Evolutionary conservation across 2,329 filamentous ascomycete species (phyloP).

Genomic region (Endocalyx cinctus): DNA sequence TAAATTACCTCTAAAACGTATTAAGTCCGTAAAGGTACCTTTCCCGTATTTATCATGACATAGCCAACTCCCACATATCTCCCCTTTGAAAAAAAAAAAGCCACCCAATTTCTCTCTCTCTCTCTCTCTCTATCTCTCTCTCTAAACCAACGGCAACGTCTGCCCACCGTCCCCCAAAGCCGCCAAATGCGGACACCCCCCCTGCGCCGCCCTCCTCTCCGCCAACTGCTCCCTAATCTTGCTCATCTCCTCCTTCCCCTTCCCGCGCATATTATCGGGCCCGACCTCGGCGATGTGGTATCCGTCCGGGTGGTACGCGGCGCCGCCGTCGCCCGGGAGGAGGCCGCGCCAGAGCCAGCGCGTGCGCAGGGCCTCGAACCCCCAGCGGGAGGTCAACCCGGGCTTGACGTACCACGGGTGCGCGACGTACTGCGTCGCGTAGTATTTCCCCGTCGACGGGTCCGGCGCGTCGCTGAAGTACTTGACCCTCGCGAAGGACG

Average conservation of each 20-base stretch:
- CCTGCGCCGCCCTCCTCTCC: not conserved
- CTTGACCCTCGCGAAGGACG: conserved; percentile 29
- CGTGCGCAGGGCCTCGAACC: conserved; percentile 28
- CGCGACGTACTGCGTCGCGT: conserved; percentile 36
- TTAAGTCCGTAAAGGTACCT: too few species aligned
- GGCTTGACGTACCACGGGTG: conserved; percentile 51
- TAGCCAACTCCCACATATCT: not conserved
- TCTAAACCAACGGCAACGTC: not conserved
- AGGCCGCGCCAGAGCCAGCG: conserved; percentile 38
- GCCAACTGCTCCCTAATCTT: conserved; percentile 4
- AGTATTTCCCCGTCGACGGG: conserved; percentile 35
- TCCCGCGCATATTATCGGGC: conserved; percentile 3
- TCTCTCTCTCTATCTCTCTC: not conserved
- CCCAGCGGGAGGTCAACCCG: conserved; percentile 11
- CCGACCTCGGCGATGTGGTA: conserved; percentile 8
- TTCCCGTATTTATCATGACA: not conserved
- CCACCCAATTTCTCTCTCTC: not conserved
- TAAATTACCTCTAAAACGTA: too few species aligned
- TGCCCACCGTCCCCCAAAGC: not conserved
- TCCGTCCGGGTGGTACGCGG: conserved; percentile 31
- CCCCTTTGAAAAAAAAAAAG: not conserved
- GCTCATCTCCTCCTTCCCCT: conserved; percentile 8
- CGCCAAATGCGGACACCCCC: not conserved
- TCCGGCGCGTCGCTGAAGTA: conserved; percentile 35
- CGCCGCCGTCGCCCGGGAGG: conserved; percentile 41